A percentile compares a stretch with the other conserved stretches of the same genome.
These are phyloP conservation scores for Gossypium gossypioides DNA, from an alignment of 441 rosid species.

Conservation along the genomic window DNA sequence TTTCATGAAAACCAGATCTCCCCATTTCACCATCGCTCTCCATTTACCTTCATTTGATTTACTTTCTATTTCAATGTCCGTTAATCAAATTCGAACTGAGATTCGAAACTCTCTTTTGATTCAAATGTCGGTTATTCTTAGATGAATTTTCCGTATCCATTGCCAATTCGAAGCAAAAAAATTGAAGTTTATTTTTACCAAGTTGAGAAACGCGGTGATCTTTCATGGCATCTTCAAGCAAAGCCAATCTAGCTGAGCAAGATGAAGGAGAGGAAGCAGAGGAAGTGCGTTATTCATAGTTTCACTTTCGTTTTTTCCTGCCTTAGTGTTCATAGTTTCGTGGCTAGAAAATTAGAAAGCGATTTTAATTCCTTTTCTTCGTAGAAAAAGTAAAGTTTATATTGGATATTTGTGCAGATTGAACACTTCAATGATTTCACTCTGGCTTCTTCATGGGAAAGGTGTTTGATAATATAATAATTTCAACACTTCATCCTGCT, in stretches of 20 bases:
- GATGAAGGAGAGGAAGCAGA: slow-evolving; percentile 18
- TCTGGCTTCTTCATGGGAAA: slow-evolving; percentile 96
- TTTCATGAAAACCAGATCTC: background rate
- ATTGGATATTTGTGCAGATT: slow-evolving; percentile 8
- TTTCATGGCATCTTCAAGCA: slow-evolving; percentile 63
- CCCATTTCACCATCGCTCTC: background rate
- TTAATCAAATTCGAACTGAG: background rate
- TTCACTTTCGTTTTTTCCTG: background rate
- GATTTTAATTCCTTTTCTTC: background rate
- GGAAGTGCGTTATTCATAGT: background rate
- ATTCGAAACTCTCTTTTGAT: background rate
- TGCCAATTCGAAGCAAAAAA: background rate
- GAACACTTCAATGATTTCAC: slow-evolving; percentile 85
- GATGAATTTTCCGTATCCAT: background rate
- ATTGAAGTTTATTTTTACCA: background rate
- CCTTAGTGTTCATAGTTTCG: background rate
- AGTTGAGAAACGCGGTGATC: background rate
- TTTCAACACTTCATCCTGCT: slow-evolving; percentile 7
- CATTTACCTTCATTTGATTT: background rate
- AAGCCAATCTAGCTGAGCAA: slow-evolving; percentile 32
- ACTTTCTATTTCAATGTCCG: background rate
- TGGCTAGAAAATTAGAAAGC: background rate
- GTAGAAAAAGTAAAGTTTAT: background rate
- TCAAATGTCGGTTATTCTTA: background rate
- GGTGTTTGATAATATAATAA: slow-evolving; percentile 33